phyloP scores from a whole-genome alignment of 108 stramenopile genomes.

The Skeletonema costatum region DNA sequence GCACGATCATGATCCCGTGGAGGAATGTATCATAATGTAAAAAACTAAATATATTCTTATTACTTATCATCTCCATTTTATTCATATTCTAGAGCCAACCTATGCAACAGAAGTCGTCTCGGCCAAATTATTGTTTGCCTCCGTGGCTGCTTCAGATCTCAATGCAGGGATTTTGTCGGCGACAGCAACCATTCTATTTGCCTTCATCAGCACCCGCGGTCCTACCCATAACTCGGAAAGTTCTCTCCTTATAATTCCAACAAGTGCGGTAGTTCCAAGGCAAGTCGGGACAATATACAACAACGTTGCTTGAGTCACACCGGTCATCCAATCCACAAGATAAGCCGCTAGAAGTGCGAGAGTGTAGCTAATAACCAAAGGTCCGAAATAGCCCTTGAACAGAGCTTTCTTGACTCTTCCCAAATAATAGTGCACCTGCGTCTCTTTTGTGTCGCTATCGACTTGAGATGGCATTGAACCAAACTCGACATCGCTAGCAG shows the following conservation, averaged over 20 bases:
- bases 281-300: conserved; percentile 92
- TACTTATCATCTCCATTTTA: neutral
- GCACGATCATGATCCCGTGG: conserved; percentile 70
- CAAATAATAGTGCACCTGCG: conserved; percentile 13
- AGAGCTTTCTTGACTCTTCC: conserved; percentile 15
- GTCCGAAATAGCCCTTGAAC: conserved; percentile 72
- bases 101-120: conserved; percentile 18
- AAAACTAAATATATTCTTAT: neutral
- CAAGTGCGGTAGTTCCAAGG: conserved; percentile 75
- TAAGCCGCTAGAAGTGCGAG: conserved; percentile 89
- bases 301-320: conserved; percentile 90
- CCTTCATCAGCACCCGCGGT: conserved; percentile 65
- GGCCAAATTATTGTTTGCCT: conserved; percentile 35
- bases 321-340: conserved; percentile 82
- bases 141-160: conserved; percentile 7
- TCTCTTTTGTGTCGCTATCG: conserved; percentile 6
- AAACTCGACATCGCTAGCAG: neutral
- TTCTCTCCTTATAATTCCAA: conserved; percentile 66
- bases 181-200: conserved; percentile 54
- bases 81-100: neutral
- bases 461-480: conserved; percentile 16
- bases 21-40: conserved; percentile 23
- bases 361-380: conserved; percentile 83
- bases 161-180: conserved; percentile 31
- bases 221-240: conserved; percentile 75